Base-by-base conservation (phyloP, 2,329 filamentous ascomycete species). In the Colletotrichum sp. region DNA sequence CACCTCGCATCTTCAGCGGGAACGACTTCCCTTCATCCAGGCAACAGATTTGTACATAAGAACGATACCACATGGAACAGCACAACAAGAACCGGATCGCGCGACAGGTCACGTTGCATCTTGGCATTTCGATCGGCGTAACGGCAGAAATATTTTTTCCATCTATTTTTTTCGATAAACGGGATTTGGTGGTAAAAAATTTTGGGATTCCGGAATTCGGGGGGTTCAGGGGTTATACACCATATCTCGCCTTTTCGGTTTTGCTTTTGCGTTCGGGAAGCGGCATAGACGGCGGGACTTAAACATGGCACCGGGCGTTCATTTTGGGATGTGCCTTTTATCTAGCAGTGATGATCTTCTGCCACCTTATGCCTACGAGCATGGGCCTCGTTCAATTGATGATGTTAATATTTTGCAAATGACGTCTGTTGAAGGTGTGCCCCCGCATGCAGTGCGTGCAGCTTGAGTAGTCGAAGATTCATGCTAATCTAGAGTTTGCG, bases 101-200 rank as follows among this genome's bases (percentile, higher is more conserved):
- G 71, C 68, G 60, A 21, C 75, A 55, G 75, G 66, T 78, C 76
- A 76, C 16, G 66, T 76, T 77, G 77, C 75, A 78, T 65, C 34
- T 39, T 77, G 77, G 75, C 77, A 78, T 72, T 76, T 68, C 69
- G 77, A 78, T 77, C 75, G 64, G 75, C 75, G 67, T 55, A 21
- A 18, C 6, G 26, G 64, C 21, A 52, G 44, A 18, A 62, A 36
- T 5, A 12, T n/a, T 21, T 15, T 36, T 21, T n/a, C 5, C 24
- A 9, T 18, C 7, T 59, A 16, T 28, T 15, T 34, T 34, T 55
- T 26, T 36, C 30, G 32, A 63, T 24, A 65, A 34, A 21, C 26
- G 18, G 65, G 32, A 28, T 6, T 63, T 15, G 44, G 26, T 52
- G 15, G 3, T 18, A 26, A 60, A 65, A 55, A 74, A 65, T 24